Evolutionary conservation across 257 asterid species (phyloP).

Genomic region (Gynochthodes officinalis): DNA sequence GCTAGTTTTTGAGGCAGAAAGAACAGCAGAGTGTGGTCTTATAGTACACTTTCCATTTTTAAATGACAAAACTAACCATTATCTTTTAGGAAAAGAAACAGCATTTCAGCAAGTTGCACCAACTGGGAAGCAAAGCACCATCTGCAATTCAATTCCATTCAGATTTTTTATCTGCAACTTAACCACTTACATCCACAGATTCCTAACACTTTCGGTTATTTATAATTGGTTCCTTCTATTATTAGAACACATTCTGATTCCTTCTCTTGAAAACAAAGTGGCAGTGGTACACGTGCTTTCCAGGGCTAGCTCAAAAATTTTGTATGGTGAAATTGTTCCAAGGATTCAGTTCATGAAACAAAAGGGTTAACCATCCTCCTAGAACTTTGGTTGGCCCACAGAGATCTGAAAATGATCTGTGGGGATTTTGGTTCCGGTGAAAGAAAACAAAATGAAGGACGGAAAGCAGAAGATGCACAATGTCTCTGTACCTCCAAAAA

Average conservation of each 20-base stretch:
- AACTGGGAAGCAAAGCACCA: conserved; percentile 20
- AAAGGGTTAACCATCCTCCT: background rate
- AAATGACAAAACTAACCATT: conserved; percentile 17
- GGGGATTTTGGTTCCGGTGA: conserved; percentile 12
- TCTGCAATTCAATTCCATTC: conserved; percentile 18
- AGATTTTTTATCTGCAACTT: conserved; percentile 19
- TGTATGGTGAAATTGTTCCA: too few species aligned
- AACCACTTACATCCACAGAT: conserved; percentile 27
- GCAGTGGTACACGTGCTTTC: too few species aligned
- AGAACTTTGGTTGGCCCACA: conserved; percentile 12
- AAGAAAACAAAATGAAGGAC: conserved; percentile 12
- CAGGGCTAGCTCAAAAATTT: conserved; percentile 4
- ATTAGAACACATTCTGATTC: conserved; percentile 28
- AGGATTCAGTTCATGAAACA: background rate
- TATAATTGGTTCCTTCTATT: conserved; percentile 19
- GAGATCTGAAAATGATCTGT: conserved; percentile 29
- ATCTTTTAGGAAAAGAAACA: conserved; percentile 14
- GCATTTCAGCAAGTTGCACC: conserved; percentile 34
- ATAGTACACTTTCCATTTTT: conserved; percentile 1
- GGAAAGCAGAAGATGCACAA: conserved; percentile 19
- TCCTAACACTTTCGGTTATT: conserved; percentile 26
- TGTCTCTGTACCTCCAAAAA: conserved; percentile 11
- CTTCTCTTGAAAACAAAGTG: conserved; percentile 10
- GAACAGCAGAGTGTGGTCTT: background rate
- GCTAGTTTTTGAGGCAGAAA: background rate